These are phyloP conservation scores for Plasmodium yoelii DNA, from an alignment of 169 alveolate species.

Conservation along the genomic window DNA sequence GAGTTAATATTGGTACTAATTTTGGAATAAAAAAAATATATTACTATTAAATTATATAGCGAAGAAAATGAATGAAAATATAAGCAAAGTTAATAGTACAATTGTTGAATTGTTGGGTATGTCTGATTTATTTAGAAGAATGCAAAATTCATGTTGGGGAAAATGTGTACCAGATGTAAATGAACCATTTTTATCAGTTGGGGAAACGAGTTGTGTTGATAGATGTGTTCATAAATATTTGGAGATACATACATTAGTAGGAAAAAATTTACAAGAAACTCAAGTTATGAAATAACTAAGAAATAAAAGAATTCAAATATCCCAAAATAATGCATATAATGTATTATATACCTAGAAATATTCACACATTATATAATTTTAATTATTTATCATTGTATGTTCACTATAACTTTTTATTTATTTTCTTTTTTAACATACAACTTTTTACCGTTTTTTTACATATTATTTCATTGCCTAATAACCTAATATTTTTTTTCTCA, in stretches of 20 bases:
- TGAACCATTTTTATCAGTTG: slow-evolving; percentile 81
- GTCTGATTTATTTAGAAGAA: slow-evolving; percentile 87
- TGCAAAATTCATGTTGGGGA: slow-evolving; percentile 86
- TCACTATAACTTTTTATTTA: not conserved
- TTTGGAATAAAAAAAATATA: too few relatives aligned
- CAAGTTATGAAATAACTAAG: slow-evolving; percentile 29
- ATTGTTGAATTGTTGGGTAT: slow-evolving; percentile 87
- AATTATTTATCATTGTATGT: not conserved
- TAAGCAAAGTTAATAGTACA: slow-evolving; percentile 81
- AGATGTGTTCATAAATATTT: slow-evolving; percentile 85
- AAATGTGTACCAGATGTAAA: slow-evolving; percentile 84
- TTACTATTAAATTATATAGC: too few relatives aligned
- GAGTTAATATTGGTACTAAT: too few relatives aligned
- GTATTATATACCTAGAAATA: not conserved
- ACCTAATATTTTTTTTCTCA: too few relatives aligned
- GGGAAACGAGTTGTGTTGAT: slow-evolving; percentile 87
- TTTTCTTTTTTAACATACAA: not conserved
- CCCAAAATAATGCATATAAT: slow-evolving; percentile 1
- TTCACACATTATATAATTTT: too few relatives aligned
- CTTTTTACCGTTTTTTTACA: too few relatives aligned
- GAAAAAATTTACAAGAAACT: slow-evolving; percentile 67
- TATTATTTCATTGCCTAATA: too few relatives aligned
- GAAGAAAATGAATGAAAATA: slow-evolving; percentile 50
- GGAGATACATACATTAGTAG: slow-evolving; percentile 74
- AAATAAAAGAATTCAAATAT: not conserved